Base-by-base conservation (phyloP, 495 filamentous ascomycete species). In the Xylaria grammica region DNA sequence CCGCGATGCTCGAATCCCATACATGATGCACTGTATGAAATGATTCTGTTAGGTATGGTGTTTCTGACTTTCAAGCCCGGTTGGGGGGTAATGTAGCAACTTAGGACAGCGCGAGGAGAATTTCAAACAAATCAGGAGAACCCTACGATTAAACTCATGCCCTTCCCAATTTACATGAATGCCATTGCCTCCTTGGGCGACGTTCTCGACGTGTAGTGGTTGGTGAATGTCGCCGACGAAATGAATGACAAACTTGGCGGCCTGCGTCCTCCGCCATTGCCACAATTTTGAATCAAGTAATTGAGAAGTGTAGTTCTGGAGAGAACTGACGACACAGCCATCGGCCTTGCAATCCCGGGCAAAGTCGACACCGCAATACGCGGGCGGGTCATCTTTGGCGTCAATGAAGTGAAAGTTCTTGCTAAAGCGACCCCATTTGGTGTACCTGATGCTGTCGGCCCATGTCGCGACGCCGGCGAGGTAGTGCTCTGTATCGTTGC, bases 381-480 rank as follows among this genome's bases (percentile, higher is more conserved):
- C 42, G 0, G 89, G 89, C 40, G 89, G 89, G 59, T 74, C 67
- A 79, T 91, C 89, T 51, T 87, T 77, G 11, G 89, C 87, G 70
- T 91, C 89, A 75, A 91, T 91, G 79, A 82, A 91, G 76, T 91
- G 89, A 74, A 87, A 87, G 19, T 79, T 79, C n/a, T 75, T 77
- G 9, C 79, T 82, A 73, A 84, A 89, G 36, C 75, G 77, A 19
- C 86, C 84, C 66, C 78, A 85, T 67, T 82, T 78, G 11, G 84
- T 86, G 73, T 87, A 87, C 27, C 84, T 77, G 69, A 86, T 82
- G 54, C 78, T 81, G 74, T 90, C 87, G 15, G 87, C 85, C 87
- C 87, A 90, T 2, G 84, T 87, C 1, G 87, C 84, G 13, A 87
- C 82, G 48, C 79, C 78, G 42, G 86, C 85, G 49, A 90, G 81